Evolutionary conservation across 306 rosid species (phyloP), one percentile per base, ranked within the genome.

Genomic region (Arachis stenosperma): DNA sequence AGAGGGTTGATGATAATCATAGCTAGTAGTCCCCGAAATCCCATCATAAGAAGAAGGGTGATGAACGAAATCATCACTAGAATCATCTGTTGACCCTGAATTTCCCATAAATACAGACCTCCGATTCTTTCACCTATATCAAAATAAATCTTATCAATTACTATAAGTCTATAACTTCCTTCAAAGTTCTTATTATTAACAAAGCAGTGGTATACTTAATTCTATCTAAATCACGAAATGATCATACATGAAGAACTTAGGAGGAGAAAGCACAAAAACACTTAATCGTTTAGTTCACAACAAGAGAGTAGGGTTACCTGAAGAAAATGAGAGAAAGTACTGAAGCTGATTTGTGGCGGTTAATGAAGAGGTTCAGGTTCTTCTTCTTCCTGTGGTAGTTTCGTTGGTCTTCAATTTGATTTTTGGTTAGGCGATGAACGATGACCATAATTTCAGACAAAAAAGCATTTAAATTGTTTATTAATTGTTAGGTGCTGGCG

Each of bases 41-140:
- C 67, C 81, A 65, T 68, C 78, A 73, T 66, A 8, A 22, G 74
- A 65, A 48, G 70, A 62, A 30, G 78, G 59, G 14, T 42, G 70
- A 13, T 2, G 75, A n/a, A 9, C 59, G 68, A 65, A 9, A 61
- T 66, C 79, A 40, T 71, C 78, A n/a, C 10, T 66, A 61, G 83
- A 33, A 77, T 83, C 81, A 76, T 55, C 57, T 5, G 59, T 43
- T 27, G 90, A 89, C 52, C 76, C 92, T 44, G 46, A 73, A 55
- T 85, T 87, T 22, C 91, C 95, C 95, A 89, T 87, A 68, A 71
- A 50, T 70, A 58, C 69, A 67, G 58, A 69, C 80, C 66, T 64
- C 37, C 4, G 37, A 33, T 33, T 42, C 44, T 52, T 75, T 78
- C n/a, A 58, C 84, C 84, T 79, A 69, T 6, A 57, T 50, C 78